phyloP scores from a whole-genome alignment of 2,329 filamentous ascomycete species.

The Alternaria alternata region DNA sequence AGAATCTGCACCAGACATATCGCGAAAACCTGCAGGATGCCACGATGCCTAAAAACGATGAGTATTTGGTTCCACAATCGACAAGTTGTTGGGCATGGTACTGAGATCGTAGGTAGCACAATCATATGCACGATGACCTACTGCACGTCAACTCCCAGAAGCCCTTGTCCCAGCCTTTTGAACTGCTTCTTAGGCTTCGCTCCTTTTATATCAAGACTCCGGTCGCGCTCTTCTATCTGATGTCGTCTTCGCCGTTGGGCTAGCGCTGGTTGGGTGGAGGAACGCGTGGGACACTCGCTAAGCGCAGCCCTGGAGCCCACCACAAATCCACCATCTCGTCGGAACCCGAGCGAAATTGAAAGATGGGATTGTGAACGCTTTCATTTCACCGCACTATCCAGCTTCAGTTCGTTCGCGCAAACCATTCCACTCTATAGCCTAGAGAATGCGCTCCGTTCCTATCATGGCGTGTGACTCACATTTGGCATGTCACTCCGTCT shows the following conservation, averaged over 20 bases:
- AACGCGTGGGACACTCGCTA: conserved; percentile 33
- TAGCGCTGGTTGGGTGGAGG: conserved; percentile 26
- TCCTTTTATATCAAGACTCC: neutral
- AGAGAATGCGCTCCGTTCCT: conserved; percentile 12
- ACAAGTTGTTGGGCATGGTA: neutral
- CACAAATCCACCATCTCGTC: conserved; percentile 3
- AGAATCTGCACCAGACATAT: neutral
- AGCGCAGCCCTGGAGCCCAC: conserved; percentile 24
- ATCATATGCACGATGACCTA: neutral
- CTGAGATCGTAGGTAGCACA: neutral
- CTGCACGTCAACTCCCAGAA: neutral
- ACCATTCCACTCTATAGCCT: conserved; percentile 18
- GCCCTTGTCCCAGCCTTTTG: neutral
- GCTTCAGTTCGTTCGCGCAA: conserved; percentile 13
- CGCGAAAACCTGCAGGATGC: neutral
- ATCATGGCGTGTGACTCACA: conserved; percentile 33
- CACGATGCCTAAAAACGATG: neutral
- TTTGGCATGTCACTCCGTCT: conserved; percentile 12
- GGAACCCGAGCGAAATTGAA: conserved; percentile 6
- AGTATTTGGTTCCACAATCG: neutral
- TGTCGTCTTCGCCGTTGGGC: conserved; percentile 17
- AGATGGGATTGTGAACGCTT: neutral
- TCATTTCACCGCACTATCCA: conserved; percentile 15
- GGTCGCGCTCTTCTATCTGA: neutral
- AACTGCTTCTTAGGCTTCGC: neutral